Conservation (phyloP, 371 early-diverging fungal species). For the Mucor irregularis region DNA sequence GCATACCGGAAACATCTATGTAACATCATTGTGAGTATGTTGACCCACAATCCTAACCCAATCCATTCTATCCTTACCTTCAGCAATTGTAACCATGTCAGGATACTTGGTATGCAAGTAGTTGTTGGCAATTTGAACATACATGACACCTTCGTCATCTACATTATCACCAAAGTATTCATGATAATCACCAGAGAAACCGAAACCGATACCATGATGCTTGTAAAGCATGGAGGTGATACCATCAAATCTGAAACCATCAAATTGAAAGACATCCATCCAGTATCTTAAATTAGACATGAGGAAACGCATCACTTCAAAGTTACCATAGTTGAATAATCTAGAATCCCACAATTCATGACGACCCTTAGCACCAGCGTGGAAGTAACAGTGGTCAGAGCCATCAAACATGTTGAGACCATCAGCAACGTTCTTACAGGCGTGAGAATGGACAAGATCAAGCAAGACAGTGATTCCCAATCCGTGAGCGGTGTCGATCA, state of each 20-base stretch:
- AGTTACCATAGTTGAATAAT: conserved; percentile 90
- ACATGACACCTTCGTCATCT: conserved; percentile 86
- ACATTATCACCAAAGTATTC: conserved; percentile 90
- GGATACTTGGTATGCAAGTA: conserved; percentile 83
- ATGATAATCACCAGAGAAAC: conserved; percentile 90
- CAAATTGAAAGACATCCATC: conserved; percentile 87
- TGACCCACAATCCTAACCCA: neutral
- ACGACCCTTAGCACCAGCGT: conserved; percentile 81
- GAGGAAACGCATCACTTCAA: conserved; percentile 90
- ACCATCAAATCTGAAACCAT: conserved; percentile 98
- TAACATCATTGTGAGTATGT: neutral
- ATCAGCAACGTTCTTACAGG: conserved; percentile 92
- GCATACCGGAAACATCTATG: conserved; percentile 96
- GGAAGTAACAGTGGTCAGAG: conserved; percentile 94
- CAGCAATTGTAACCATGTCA: conserved; percentile 85
- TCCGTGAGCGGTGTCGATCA: conserved; percentile 93
- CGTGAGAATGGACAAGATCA: conserved; percentile 97
- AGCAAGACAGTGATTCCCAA: conserved; percentile 87
- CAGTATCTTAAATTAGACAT: conserved; percentile 93
- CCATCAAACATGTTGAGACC: conserved; percentile 96
- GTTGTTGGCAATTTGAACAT: conserved; percentile 89
- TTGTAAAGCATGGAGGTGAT: conserved; percentile 95
- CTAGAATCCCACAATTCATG: conserved; percentile 95
- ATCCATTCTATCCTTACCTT: conserved; percentile 48
- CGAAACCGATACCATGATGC: conserved; percentile 94